Base-by-base conservation (phyloP, 163 green algal genomes). In the Chloromonas sp. region DNA sequence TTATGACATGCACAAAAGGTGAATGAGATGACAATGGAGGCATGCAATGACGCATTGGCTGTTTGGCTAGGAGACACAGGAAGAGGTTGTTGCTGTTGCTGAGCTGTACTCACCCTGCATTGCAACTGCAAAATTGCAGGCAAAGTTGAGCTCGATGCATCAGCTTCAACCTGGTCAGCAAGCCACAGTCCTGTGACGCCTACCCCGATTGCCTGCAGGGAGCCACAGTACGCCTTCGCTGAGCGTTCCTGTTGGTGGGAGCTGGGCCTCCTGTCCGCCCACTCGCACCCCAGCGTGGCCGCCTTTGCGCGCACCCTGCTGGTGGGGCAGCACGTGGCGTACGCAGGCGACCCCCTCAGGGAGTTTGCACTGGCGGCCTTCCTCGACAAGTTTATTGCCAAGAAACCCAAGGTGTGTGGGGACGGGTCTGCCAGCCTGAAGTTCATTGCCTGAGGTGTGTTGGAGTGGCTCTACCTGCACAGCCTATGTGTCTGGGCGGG, bases 221-320 rank as follows among this genome's bases (percentile, higher is more conserved):
- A 98, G 83, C 96, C 96, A 0, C 83, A 92, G 85, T 97, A 94
- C 87, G 87, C 88, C 57, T 78, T 87, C 13, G 96, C 95, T 0
- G 96, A 98, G 66, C 84, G 85, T 0, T 87, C 87, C 0, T 97
- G 94, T 89, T 95, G 92, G 90, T 99, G 97, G 97, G 97, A 99
- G 93, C 92, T 99, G 70, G 86, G 81, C 3, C 78, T 82, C 60
- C 92, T 99, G 58, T 93, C 94, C 1, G 60, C 58, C 0, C 96
- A 99, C 89, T 86, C 90, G 61, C 96, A 99, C 88, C 97, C 97
- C 36, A 96, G 90, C 2, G 96, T 98, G 58, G 90, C 93, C 0
- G 94, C 94, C 62, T 97, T 99, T 91, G 94, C 97, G 0, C 88
- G 92, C 76, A 85, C 71, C 5, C 71, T 79, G 71, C 71, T 79